Percentiles rank a stretch among this genome's conserved stretches.
Conservation (phyloP, 2,329 filamentous ascomycete species). For the Colletotrichum plurivorum region DNA sequence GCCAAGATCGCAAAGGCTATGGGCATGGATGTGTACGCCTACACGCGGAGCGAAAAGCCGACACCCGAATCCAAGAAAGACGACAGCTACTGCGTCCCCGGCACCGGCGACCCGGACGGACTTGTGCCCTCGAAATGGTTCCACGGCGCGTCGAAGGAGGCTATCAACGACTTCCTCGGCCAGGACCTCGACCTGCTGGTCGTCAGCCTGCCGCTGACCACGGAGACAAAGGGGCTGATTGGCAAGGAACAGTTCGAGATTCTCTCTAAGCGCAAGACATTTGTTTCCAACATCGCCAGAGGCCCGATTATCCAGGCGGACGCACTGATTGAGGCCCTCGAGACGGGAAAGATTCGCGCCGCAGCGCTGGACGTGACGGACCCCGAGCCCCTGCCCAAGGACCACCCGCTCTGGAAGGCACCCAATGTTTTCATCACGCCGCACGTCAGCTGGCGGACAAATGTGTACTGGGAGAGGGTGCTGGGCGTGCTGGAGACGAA, state of each 20-base stretch:
- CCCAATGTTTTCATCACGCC: slow-evolving; percentile 73
- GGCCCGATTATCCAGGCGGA: slow-evolving; percentile 59
- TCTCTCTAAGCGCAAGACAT: slow-evolving; percentile 61
- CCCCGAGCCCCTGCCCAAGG: slow-evolving; percentile 76
- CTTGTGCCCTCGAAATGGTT: slow-evolving; percentile 59
- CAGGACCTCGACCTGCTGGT: slow-evolving; percentile 61
- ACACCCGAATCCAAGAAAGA: slow-evolving; percentile 72
- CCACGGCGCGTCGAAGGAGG: slow-evolving; percentile 49
- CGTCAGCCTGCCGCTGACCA: slow-evolving; percentile 57
- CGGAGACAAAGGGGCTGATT: slow-evolving; percentile 56
- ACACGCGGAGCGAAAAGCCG: slow-evolving; percentile 71
- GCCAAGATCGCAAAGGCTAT: slow-evolving; percentile 67
- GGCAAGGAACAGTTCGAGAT: slow-evolving; percentile 59
- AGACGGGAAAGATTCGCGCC: slow-evolving; percentile 58
- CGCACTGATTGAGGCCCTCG: slow-evolving; percentile 71
- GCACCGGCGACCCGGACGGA: slow-evolving; percentile 66
- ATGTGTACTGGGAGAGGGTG: slow-evolving; percentile 45
- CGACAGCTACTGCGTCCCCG: slow-evolving; percentile 73
- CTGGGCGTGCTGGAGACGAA: slow-evolving; percentile 48
- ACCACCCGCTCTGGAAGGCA: slow-evolving; percentile 75
- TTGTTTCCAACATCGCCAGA: slow-evolving; percentile 76
- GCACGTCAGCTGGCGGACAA: slow-evolving; percentile 54
- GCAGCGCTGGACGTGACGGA: slow-evolving; percentile 81
- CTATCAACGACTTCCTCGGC: slow-evolving; percentile 58
- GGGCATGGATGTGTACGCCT: slow-evolving; percentile 78